Base-by-base conservation (phyloP, 148 eudicot species). In the Camellia sinensis region DNA sequence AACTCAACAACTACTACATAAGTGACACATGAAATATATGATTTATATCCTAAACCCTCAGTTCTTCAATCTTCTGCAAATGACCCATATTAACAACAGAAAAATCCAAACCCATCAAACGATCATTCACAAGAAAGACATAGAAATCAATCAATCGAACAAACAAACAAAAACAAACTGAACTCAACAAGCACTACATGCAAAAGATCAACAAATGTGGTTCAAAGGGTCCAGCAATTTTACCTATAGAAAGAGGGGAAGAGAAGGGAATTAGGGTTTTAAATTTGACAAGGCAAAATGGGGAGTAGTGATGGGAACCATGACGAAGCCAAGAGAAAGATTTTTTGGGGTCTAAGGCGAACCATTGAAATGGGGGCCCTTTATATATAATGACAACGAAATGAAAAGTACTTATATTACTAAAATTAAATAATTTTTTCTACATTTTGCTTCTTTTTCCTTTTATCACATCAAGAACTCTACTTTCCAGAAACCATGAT, bases 21-120 rank as follows among this genome's bases (percentile, higher is more conserved):
- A 29, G 37, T 29, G 37, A 29, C 37, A 29, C 37, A 29, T 29
- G 97, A 92, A 98, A 96, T 96, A 93, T 80, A 93, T 91, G 41
- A 74, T 69, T 83, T 46, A 71, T 57, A 57, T 15, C 18, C 18
- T 15, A 57, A 10, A 14, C 19, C 5, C 81, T 79, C 75, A 64
- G 5, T 21, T 44, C 22, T 8, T 71, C 74, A 76, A 79, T 81
- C 81, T 53, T 7, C 45, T 14, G n/a, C 57, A 60, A 22, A 57
- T 53, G 40, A 53, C 45, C 37, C 8, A 74, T 17, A 22, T 13
- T 6, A 56, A 17, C 57, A 37, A 74, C 77, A 74, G 19, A 29
- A 74, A 53, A n/a, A 46, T 17, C 15, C 2, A 46, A 48, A 46
- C 14, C 75, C 9, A 50, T 46, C 19, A 45, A n/a, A 21, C 9